These are phyloP conservation scores for Vanrija pseudolonga DNA, from an alignment of 1,284 basidiomycete species.

Conservation along the genomic window DNA sequence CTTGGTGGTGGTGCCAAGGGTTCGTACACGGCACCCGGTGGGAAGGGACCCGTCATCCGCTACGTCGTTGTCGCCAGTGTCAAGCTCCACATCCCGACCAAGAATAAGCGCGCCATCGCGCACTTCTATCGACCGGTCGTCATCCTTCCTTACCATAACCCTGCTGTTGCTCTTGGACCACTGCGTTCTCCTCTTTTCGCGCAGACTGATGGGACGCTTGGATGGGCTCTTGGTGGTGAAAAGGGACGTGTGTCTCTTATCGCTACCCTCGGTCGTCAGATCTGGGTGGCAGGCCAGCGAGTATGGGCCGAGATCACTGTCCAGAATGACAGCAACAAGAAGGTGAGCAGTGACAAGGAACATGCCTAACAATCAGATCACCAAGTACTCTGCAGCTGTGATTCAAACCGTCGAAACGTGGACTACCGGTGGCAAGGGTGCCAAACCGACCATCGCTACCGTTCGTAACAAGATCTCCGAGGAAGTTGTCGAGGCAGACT, in stretches of 20 bases:
- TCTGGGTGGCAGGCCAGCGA: slow-evolving; percentile 82
- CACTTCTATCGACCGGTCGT: slow-evolving; percentile 87
- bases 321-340: slow-evolving; percentile 69
- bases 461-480: slow-evolving; percentile 57
- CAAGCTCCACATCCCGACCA: slow-evolving; percentile 68
- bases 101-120: slow-evolving; percentile 68
- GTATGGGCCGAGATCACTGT: slow-evolving; percentile 69
- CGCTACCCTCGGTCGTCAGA: slow-evolving; percentile 67
- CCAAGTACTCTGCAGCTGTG: slow-evolving; percentile 64
- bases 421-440: slow-evolving; percentile 48
- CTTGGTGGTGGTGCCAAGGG: slow-evolving; percentile 71
- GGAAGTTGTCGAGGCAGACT: slow-evolving; percentile 60
- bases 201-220: slow-evolving; percentile 58
- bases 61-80: slow-evolving; percentile 84
- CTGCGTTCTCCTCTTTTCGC: slow-evolving; percentile 62
- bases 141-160: slow-evolving; percentile 75
- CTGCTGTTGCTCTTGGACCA: slow-evolving; percentile 61
- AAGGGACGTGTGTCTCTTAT: slow-evolving; percentile 67
- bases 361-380: slow-evolving; percentile 52
- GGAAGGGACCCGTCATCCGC: slow-evolving; percentile 58
- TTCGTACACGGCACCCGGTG: slow-evolving; percentile 58
- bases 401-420: slow-evolving; percentile 67
- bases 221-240: slow-evolving; percentile 59
- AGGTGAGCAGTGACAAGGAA: slow-evolving; percentile 37
- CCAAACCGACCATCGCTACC: slow-evolving; percentile 53